phyloP scores from a whole-genome alignment of 176 grass and related monocot genomes.

The Guadua angustifolia region DNA sequence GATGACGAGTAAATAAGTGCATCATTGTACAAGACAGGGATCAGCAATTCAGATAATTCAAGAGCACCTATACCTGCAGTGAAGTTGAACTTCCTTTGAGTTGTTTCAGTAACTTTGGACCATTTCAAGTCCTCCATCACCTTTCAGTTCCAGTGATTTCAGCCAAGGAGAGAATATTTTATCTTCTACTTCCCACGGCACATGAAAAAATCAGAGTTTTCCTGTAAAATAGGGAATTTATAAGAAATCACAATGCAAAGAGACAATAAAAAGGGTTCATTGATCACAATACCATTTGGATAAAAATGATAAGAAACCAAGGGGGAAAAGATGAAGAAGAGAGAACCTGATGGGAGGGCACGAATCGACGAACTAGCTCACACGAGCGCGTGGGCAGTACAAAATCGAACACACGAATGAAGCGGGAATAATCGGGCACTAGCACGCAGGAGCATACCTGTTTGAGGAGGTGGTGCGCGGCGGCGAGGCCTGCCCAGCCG shows the following conservation, averaged over 20 bases:
- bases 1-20: no score
- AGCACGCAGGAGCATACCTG: constrained; percentile 42
- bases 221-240: constrained; percentile 53
- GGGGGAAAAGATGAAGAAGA: constrained; percentile 14
- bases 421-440: not conserved
- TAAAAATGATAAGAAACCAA: not conserved
- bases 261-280: not conserved
- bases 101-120: no score
- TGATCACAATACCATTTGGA: constrained; percentile 17
- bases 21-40: no score
- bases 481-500: constrained; percentile 79
- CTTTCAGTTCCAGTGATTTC: constrained; percentile 66
- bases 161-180: constrained; percentile 80
- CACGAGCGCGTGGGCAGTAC: not conserved
- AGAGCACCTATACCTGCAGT: no score
- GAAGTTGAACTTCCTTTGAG: no score
- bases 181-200: constrained; percentile 69
- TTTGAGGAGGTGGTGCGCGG: constrained; percentile 73
- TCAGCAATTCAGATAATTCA: no score
- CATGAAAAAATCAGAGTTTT: constrained; percentile 78
- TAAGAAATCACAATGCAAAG: not conserved
- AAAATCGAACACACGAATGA: not conserved
- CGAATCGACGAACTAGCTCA: not conserved
- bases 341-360: constrained; percentile 75
- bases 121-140: no score